These are phyloP conservation scores for Isatis tinctoria DNA, from an alignment of 345 rosid genomes.

Conservation along the genomic window DNA sequence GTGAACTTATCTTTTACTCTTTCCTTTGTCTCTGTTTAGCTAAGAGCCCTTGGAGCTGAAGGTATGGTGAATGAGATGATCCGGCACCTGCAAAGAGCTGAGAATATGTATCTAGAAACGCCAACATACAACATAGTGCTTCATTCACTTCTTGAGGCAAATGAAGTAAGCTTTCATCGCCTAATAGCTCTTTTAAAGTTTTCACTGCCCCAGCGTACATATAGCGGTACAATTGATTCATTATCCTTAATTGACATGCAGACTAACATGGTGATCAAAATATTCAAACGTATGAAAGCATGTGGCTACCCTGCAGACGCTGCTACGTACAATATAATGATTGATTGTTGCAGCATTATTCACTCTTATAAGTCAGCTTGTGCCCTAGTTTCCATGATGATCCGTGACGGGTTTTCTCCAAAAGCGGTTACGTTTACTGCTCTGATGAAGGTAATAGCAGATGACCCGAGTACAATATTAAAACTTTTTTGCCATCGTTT, in stretches of 20 bases:
- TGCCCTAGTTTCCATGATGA: conserved; percentile 69
- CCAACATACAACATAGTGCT: conserved; percentile 56
- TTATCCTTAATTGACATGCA: conserved; percentile 36
- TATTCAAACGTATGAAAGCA: conserved; percentile 56
- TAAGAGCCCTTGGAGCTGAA: conserved; percentile 72
- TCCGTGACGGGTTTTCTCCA: conserved; percentile 67
- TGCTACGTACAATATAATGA: conserved; percentile 65
- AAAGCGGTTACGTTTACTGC: conserved; percentile 40
- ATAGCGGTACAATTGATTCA: neutral
- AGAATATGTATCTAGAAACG: conserved; percentile 43
- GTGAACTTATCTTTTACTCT: neutral
- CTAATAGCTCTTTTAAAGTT: conserved; percentile 15
- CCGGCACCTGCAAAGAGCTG: conserved; percentile 45
- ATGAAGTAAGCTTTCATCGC: conserved; percentile 45
- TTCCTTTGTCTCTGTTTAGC: conserved; percentile 38
- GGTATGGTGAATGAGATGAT: conserved; percentile 68
- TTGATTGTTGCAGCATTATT: conserved; percentile 58
- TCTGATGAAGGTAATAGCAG: conserved; percentile 53
- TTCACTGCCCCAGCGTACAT: conserved; percentile 1
- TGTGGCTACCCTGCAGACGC: conserved; percentile 40
- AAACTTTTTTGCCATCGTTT: neutral
- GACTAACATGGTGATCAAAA: conserved; percentile 45
- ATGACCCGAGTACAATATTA: neutral
- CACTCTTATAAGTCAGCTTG: conserved; percentile 50
- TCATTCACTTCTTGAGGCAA: conserved; percentile 56